Evolutionary conservation across 331 rosid species (phyloP).

Genomic region (Rosa hybrid): DNA sequence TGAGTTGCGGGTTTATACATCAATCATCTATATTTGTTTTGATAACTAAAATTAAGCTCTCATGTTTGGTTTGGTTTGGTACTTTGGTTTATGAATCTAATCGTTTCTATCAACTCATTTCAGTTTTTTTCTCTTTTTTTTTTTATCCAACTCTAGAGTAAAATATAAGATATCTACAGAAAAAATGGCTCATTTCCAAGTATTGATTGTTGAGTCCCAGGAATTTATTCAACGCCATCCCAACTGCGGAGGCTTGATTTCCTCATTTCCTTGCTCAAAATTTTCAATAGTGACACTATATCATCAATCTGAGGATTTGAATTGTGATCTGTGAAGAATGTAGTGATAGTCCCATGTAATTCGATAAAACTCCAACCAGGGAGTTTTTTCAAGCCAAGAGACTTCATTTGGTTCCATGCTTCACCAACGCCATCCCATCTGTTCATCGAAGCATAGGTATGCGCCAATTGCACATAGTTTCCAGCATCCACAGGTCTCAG

Average conservation of each 20-base stretch:
- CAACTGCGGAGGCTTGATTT: slow-evolving; percentile 32
- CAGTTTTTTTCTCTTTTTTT: too few relatives aligned
- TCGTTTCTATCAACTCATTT: too few relatives aligned
- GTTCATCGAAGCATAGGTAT: slow-evolving; percentile 67
- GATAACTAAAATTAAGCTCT: too few relatives aligned
- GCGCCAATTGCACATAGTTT: slow-evolving; percentile 77
- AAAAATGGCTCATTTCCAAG: not conserved
- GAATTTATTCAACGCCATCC: not conserved
- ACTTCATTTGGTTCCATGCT: slow-evolving; percentile 83
- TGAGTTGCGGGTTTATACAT: not conserved
- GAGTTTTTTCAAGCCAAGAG: slow-evolving; percentile 77
- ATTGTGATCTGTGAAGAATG: slow-evolving; percentile 75
- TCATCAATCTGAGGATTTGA: slow-evolving; percentile 70
- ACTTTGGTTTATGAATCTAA: not conserved
- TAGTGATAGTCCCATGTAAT: slow-evolving; percentile 62
- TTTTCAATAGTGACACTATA: slow-evolving; percentile 39
- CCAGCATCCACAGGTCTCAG: slow-evolving; percentile 70
- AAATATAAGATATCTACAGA: too few relatives aligned
- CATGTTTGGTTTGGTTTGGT: not conserved
- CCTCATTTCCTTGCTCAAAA: slow-evolving; percentile 54
- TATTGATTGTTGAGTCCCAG: not conserved
- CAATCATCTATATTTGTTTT: too few relatives aligned
- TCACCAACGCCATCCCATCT: slow-evolving; percentile 84
- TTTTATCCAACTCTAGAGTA: too few relatives aligned
- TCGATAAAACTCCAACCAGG: slow-evolving; percentile 94